Conservation (phyloP, 495 filamentous ascomycete genomes). For the Talaromyces thailandensis region DNA sequence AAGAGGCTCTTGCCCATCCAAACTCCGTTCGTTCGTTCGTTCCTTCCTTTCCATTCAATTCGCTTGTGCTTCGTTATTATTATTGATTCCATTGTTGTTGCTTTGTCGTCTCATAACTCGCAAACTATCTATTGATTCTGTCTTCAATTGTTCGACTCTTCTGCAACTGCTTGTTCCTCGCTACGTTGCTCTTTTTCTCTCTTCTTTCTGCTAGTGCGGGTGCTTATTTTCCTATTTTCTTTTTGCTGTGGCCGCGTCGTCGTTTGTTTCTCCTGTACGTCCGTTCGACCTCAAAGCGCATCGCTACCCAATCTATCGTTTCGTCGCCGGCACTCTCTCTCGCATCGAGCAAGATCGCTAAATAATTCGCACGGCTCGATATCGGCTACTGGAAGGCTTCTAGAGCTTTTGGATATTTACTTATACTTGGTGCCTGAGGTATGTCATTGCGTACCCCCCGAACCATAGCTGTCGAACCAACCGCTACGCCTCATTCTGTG, state of each 20-base stretch:
- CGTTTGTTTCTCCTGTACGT: slow-evolving; percentile 11
- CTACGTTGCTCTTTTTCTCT: neutral
- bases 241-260: slow-evolving; percentile 6
- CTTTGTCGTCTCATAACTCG: neutral
- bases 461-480: neutral
- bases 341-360: neutral
- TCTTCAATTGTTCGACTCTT: neutral
- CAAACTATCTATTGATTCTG: neutral
- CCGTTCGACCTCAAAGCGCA: slow-evolving; percentile 13
- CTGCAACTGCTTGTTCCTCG: slow-evolving; percentile 1
- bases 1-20: slow-evolving; percentile 32
- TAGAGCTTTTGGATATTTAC: neutral
- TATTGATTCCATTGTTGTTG: slow-evolving; percentile 1
- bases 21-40: slow-evolving; percentile 25
- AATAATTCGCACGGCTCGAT: slow-evolving; percentile 4
- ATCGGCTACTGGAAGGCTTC: slow-evolving; percentile 9
- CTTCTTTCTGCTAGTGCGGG: neutral
- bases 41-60: slow-evolving; percentile 9
- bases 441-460: neutral
- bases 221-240: slow-evolving; percentile 9
- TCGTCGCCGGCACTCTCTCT: slow-evolving; percentile 7
- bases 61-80: slow-evolving; percentile 1
- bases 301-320: slow-evolving; percentile 16
- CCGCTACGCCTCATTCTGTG: slow-evolving; percentile 1
- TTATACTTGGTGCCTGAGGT: neutral